Conservation (phyloP, 2,329 filamentous ascomycete species). For the Microsporum canis region DNA sequence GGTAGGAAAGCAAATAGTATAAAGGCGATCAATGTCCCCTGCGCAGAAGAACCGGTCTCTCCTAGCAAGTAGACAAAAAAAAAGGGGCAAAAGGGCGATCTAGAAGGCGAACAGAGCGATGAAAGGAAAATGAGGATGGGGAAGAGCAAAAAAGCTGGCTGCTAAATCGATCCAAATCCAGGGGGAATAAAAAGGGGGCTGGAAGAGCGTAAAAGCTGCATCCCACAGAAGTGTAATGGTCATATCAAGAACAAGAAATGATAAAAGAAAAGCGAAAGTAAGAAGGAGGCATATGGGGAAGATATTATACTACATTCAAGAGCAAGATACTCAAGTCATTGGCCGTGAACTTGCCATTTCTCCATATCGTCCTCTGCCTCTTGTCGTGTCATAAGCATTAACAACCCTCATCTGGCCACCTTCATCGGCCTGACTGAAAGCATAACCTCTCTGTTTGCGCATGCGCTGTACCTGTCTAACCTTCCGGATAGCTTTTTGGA, state of each 20-base stretch:
- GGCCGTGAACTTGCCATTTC: conserved; percentile 67
- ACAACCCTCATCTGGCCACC: conserved; percentile 78
- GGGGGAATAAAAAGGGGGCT: background rate
- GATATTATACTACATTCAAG: conserved; percentile 4
- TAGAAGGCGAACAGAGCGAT: background rate
- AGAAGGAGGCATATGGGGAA: background rate
- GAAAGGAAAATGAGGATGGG: background rate
- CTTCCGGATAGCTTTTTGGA: conserved; percentile 98
- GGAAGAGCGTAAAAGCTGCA: background rate
- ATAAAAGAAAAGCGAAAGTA: background rate
- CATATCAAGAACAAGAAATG: background rate
- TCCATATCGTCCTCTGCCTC: conserved; percentile 79
- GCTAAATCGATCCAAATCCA: conserved; percentile 1
- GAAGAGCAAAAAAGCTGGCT: background rate
- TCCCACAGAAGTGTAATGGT: background rate
- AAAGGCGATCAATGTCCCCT: background rate
- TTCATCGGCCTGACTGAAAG: conserved; percentile 95
- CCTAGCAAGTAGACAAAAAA: background rate
- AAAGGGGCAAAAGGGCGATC: background rate
- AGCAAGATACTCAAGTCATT: conserved; percentile 15
- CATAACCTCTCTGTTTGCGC: conserved; percentile 97
- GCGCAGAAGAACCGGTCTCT: background rate
- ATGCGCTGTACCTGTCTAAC: conserved; percentile 96
- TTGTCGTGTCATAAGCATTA: conserved; percentile 95
- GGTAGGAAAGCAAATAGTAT: background rate